Percentiles rank a stretch among this genome's conserved stretches.
phyloP scores from a whole-genome alignment of 176 grass and related monocot genomes.

The Ensete ventricosum region DNA sequence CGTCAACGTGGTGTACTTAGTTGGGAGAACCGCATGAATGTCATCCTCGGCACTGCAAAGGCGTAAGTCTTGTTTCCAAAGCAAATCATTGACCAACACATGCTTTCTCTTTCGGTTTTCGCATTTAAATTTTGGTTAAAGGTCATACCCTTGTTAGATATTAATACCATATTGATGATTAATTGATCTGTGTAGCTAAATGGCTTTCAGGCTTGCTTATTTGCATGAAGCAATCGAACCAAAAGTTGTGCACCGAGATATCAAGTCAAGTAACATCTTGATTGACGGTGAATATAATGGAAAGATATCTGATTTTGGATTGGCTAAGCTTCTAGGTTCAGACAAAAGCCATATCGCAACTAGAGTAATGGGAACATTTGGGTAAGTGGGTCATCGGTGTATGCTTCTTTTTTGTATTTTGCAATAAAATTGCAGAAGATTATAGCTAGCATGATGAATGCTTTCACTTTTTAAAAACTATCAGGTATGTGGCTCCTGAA shows the following conservation, averaged over 20 bases:
- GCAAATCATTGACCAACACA: too few relatives aligned
- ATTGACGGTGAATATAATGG: conserved; percentile 94
- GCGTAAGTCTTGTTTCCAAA: conserved; percentile 51
- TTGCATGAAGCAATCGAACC: conserved; percentile 99
- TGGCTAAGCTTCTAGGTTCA: conserved; percentile 88
- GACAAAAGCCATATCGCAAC: conserved; percentile 93
- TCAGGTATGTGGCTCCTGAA: conserved; percentile 93
- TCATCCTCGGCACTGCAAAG: conserved; percentile 82
- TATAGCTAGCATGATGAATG: neutral
- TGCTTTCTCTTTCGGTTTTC: too few relatives aligned
- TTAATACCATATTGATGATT: conserved; percentile 1
- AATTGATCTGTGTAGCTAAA: conserved; percentile 3
- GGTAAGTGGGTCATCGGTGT: conserved; percentile 32
- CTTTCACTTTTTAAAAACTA: conserved; percentile 15
- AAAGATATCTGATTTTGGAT: conserved; percentile 90
- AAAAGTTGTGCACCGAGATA: conserved; percentile 97
- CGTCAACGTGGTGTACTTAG: conserved; percentile 54
- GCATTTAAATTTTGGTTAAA: neutral
- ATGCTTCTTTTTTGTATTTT: neutral
- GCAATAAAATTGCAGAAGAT: neutral
- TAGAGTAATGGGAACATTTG: conserved; percentile 99
- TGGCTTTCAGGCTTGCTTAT: conserved; percentile 74
- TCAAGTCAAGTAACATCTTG: conserved; percentile 98
- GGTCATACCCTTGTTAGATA: neutral
- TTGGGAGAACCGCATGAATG: conserved; percentile 97